phyloP scores from a whole-genome alignment of 1,139 yeast species.

The Suhomyces ambrosiae region DNA sequence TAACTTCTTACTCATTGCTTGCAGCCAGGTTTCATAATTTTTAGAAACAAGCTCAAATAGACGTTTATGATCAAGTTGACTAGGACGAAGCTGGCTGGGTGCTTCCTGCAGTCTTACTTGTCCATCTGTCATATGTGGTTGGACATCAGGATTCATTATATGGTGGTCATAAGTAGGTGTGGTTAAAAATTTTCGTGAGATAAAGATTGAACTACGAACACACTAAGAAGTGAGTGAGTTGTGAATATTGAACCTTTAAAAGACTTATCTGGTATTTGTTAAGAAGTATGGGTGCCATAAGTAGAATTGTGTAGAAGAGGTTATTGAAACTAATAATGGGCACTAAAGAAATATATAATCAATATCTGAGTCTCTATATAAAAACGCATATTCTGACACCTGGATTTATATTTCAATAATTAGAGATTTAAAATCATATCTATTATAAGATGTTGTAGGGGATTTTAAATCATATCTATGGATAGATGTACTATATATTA shows the following conservation, averaged over 20 bases:
- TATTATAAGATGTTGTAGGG: too few species aligned
- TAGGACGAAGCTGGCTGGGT: constrained; percentile 1
- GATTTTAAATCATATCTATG: too few species aligned
- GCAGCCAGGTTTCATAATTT: constrained; percentile 45
- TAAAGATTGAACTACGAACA: not conserved
- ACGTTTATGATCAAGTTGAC: constrained; percentile 27
- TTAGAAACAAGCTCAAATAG: constrained; percentile 40
- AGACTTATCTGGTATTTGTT: too few species aligned
- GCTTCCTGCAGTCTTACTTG: not conserved
- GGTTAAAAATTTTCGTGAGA: constrained; percentile 7
- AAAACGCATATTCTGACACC: too few species aligned
- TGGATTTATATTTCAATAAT: too few species aligned
- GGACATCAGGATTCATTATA: constrained; percentile 1
- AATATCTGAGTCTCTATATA: too few species aligned
- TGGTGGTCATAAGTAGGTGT: not conserved
- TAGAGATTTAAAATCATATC: too few species aligned
- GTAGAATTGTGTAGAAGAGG: not conserved
- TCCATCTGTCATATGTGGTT: constrained; percentile 1
- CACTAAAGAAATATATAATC: too few species aligned
- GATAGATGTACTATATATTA: too few species aligned
- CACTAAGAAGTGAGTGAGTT: too few species aligned
- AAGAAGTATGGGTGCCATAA: not conserved
- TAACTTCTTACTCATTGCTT: constrained; percentile 32
- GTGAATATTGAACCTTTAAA: too few species aligned
- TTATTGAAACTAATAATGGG: too few species aligned